Evolutionary conservation across 495 filamentous ascomycete species (phyloP), one percentile per base, ranked within the genome.

Genomic region (Bacidia rubella): DNA sequence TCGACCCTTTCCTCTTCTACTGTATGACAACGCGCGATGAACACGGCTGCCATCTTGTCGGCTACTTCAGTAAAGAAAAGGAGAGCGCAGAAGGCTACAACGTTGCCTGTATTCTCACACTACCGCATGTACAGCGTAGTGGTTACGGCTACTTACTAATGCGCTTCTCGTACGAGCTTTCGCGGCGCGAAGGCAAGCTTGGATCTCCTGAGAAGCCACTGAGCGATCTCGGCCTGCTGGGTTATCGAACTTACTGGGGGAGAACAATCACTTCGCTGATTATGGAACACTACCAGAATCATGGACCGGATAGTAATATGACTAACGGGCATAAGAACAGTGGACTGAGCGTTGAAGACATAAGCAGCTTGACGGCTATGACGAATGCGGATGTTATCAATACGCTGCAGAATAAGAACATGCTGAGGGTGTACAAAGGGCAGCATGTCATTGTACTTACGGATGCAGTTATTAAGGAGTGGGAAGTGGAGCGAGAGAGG

Each of bases 1-100:
- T 98, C 49, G 92, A 98, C 62, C 92, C 92, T 9, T 98, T 98
- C 68, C 71, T 97, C 10, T 98, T 97, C 74, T 98, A 98, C 70
- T 90, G 90, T 76, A 98, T 98, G 92, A 85, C 80, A 49, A 84
- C 80, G 12, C 79, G 88, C 51, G 85, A 87, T 54, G 83, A 86
- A 44, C 83, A 83, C 47, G 92, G 92, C 10, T 90, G 83, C 63
- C 92, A 97, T 62, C 74, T 98, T 0, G 86, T 97, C 47, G 92
- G 92, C 51, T 98, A 95, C 64, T 98, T 98, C 66, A 90, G 85
- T 58, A 98, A 98, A 65, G 92, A 98, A 69, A 98, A 98, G 56
- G 93, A 97, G 64, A 87, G 82, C 27, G 87, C 87, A 1, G 92
- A 97, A 49, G 87, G 85, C 20, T 98, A 97, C 71, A 98, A 98